Percentiles rank a stretch among this genome's conserved stretches.
phyloP scores from a whole-genome alignment of 495 filamentous ascomycete genomes.

The Thozetella sp. region DNA sequence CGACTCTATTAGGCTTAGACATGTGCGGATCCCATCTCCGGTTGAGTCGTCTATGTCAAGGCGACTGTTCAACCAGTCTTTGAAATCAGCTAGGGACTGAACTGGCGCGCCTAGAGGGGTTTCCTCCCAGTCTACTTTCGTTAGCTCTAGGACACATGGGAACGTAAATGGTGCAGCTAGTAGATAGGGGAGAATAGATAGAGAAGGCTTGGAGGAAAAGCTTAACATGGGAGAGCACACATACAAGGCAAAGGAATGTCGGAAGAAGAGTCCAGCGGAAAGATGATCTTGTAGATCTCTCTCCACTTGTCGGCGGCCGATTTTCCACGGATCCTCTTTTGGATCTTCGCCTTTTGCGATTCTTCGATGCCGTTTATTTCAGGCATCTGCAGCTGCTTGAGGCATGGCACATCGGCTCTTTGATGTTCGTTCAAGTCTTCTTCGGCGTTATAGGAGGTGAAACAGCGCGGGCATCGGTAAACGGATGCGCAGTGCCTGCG shows the following conservation, averaged over 20 bases:
- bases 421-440: constrained; percentile 10
- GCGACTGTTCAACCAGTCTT: neutral
- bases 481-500: constrained; percentile 9
- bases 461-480: constrained; percentile 13
- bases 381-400: neutral
- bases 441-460: constrained; percentile 7
- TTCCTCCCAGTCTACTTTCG: neutral
- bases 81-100: neutral
- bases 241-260: constrained; percentile 19
- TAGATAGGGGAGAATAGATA: neutral
- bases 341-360: constrained; percentile 11
- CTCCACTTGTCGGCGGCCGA: constrained; percentile 17
- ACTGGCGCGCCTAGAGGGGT: neutral
- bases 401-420: constrained; percentile 12
- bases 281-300: constrained; percentile 16
- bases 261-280: constrained; percentile 6
- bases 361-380: constrained; percentile 14
- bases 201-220: neutral
- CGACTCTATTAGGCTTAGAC: neutral
- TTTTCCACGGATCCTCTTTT: constrained; percentile 11
- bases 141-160: too few relatives aligned
- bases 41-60: neutral
- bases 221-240: neutral
- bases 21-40: neutral
- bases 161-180: neutral